Evolutionary conservation across 352 stramenopile genomes (phyloP).

Genomic region (Phytophthora sansomeana): DNA sequence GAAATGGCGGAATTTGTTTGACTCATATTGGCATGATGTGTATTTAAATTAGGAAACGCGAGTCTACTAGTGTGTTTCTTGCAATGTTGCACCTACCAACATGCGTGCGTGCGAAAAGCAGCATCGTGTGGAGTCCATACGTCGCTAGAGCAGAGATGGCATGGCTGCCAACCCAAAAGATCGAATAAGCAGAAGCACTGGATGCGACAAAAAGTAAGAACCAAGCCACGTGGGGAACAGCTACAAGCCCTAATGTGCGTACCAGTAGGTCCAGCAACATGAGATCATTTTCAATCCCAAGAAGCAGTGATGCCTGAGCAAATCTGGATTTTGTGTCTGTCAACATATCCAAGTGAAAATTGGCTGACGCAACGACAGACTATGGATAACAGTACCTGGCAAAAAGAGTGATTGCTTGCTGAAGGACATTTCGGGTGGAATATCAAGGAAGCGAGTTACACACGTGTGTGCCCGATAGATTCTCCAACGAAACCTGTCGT

Average conservation of each 20-base stretch:
- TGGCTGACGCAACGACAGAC: background rate
- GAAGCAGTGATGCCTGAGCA: conserved; percentile 61
- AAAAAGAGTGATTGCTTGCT: conserved; percentile 75
- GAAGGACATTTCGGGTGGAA: conserved; percentile 75
- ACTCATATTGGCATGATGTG: conserved; percentile 4
- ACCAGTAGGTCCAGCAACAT: conserved; percentile 91
- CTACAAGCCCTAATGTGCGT: conserved; percentile 20
- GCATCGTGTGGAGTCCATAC: conserved; percentile 57
- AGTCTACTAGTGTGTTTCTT: conserved; percentile 65
- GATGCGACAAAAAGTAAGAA: conserved; percentile 19
- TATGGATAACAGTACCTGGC: conserved; percentile 44
- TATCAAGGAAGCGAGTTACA: conserved; percentile 70
- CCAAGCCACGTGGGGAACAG: background rate
- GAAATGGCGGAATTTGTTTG: background rate
- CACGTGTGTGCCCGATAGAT: conserved; percentile 85
- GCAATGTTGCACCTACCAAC: conserved; percentile 61
- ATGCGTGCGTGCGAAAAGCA: conserved; percentile 47
- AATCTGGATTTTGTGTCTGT: conserved; percentile 68
- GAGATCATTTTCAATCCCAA: conserved; percentile 88
- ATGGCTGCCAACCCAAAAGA: conserved; percentile 71
- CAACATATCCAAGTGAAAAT: background rate
- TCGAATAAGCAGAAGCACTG: conserved; percentile 80
- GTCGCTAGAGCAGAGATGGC: conserved; percentile 68
- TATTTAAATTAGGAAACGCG: conserved; percentile 72
- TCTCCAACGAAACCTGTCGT: conserved; percentile 78